These are phyloP conservation scores for Sporothrix phasma DNA, from an alignment of 2,329 filamentous ascomycete species.

Conservation along the genomic window DNA sequence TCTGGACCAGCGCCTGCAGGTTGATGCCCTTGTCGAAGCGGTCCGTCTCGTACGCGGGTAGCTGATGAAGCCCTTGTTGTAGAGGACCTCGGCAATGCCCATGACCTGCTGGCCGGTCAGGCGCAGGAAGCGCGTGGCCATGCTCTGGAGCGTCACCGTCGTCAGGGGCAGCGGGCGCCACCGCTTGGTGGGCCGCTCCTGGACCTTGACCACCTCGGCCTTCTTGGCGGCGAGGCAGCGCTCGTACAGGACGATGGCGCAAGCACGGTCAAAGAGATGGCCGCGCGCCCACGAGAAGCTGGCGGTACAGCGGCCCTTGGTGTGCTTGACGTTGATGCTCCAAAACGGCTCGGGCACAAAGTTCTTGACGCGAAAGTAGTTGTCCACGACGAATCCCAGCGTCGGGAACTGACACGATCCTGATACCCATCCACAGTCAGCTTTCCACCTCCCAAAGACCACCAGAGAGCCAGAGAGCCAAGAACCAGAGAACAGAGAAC, in stretches of 20 bases:
- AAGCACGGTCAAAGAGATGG: slow-evolving; percentile 78
- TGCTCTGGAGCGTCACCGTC: slow-evolving; percentile 93
- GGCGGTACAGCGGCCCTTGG: slow-evolving; percentile 51
- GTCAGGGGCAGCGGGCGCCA: slow-evolving; percentile 91
- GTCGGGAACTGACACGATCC: slow-evolving; percentile 95
- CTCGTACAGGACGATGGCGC: slow-evolving; percentile 74
- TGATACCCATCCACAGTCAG: slow-evolving; percentile 28
- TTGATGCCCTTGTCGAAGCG: slow-evolving; percentile 89
- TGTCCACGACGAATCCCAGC: slow-evolving; percentile 90
- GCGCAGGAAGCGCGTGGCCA: slow-evolving; percentile 77
- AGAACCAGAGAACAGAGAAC: too few relatives aligned
- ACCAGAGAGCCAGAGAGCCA: too few relatives aligned
- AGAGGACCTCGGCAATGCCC: slow-evolving; percentile 75
- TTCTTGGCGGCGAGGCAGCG: slow-evolving; percentile 65
- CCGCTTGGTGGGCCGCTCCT: slow-evolving; percentile 85
- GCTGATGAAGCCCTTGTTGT: slow-evolving; percentile 92
- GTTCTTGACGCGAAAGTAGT: slow-evolving; percentile 87
- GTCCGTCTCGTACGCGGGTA: slow-evolving; percentile 97
- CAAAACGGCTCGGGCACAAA: slow-evolving; percentile 91
- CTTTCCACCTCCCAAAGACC: too few relatives aligned
- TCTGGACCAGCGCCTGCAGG: slow-evolving; percentile 66
- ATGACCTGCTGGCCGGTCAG: slow-evolving; percentile 89
- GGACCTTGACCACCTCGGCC: slow-evolving; percentile 74
- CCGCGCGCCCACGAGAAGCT: slow-evolving; percentile 75
- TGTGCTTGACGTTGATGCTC: slow-evolving; percentile 77